Percentiles rank a stretch among this genome's conserved stretches.
Conservation (phyloP, 129 eudicot genomes). For the Escallonia herrerae region DNA sequence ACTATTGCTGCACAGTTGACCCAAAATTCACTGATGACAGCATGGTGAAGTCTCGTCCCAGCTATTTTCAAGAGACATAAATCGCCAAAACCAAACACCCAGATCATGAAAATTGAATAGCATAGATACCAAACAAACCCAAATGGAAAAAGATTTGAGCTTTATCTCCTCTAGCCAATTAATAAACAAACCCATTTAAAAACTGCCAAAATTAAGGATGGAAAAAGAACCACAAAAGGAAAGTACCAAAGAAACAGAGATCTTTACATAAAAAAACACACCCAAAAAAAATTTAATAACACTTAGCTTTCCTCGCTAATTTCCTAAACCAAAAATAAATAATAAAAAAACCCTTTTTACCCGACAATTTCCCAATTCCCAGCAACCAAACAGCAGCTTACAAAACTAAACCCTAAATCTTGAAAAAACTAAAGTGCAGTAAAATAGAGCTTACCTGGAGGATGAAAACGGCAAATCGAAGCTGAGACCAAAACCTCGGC, state of each 20-base stretch:
- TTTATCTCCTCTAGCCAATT: slow-evolving; percentile 1
- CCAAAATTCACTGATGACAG: background rate
- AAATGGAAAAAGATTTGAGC: no score
- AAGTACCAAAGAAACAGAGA: slow-evolving; percentile 2
- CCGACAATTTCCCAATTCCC: background rate
- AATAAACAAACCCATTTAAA: background rate
- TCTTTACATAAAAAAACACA: background rate
- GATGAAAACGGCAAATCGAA: slow-evolving; percentile 25
- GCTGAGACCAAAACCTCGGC: slow-evolving; percentile 16
- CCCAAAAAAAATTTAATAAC: no score
- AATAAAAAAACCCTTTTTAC: no score
- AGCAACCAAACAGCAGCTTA: background rate
- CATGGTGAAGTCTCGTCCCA: background rate
- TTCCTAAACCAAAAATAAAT: no score
- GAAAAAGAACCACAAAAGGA: background rate
- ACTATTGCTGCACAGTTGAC: no score
- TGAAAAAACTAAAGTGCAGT: no score
- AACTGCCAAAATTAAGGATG: background rate
- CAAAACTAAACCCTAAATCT: background rate
- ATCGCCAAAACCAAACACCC: background rate
- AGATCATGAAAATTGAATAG: background rate
- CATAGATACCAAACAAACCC: background rate
- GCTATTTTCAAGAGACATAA: background rate
- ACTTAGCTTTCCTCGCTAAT: no score
- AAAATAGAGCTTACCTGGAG: slow-evolving; percentile 32